Percentiles rank a stretch among this genome's conserved stretches.
These are phyloP conservation scores for Metschnikowia drakensbergensis DNA, from an alignment of 805 yeast genomes.

Conservation along the genomic window DNA sequence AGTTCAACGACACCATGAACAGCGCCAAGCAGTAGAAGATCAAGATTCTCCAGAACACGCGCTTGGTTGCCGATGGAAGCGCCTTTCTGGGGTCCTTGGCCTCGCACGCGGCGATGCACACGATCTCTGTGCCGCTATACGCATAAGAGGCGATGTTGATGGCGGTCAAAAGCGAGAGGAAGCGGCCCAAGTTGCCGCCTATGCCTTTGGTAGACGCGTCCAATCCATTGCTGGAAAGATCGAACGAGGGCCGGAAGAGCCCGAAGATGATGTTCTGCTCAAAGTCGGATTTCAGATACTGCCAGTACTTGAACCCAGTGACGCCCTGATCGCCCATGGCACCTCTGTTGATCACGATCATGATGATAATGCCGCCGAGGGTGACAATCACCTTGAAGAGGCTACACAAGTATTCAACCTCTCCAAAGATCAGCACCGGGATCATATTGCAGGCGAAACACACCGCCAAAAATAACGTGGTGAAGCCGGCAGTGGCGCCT, in stretches of 20 bases:
- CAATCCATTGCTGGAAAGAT: conserved; percentile 55
- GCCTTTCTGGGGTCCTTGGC: conserved; percentile 77
- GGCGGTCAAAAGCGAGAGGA: conserved; percentile 59
- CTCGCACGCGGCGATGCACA: conserved; percentile 81
- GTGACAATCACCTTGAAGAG: conserved; percentile 53
- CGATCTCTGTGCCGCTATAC: conserved; percentile 78
- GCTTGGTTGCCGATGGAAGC: conserved; percentile 69
- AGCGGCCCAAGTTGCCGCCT: conserved; percentile 56
- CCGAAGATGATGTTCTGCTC: conserved; percentile 56
- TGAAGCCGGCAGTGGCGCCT: conserved; percentile 55
- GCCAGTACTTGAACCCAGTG: conserved; percentile 75
- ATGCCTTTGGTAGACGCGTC: conserved; percentile 52
- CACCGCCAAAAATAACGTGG: conserved; percentile 52
- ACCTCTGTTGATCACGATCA: conserved; percentile 64
- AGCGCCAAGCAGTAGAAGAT: conserved; percentile 63
- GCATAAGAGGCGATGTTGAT: conserved; percentile 67
- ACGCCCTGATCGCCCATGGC: conserved; percentile 36
- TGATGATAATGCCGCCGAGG: conserved; percentile 52
- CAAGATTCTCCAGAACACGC: conserved; percentile 68
- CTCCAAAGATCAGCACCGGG: conserved; percentile 72
- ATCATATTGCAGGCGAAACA: conserved; percentile 53
- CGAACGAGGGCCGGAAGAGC: conserved; percentile 68
- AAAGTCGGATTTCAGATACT: conserved; percentile 45
- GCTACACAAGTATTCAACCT: conserved; percentile 63
- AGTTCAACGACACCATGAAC: conserved; percentile 65